Evolutionary conservation across 257 asterid species (phyloP), one percentile per base, ranked within the genome.

Genomic region (Handroanthus guayacan): DNA sequence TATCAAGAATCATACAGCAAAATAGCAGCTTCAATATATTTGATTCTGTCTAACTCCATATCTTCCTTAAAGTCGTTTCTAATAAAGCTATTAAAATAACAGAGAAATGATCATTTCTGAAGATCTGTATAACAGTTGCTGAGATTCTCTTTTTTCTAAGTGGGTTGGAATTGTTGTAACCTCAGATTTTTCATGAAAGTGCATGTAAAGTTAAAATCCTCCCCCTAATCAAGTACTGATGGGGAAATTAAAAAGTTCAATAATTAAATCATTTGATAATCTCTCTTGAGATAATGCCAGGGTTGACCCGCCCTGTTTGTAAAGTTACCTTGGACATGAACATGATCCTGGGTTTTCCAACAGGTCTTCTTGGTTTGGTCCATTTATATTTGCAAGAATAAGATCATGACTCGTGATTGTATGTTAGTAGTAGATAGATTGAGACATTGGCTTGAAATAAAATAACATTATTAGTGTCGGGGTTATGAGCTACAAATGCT

Each of bases 121-220:
- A 80, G 84, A 84, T 81, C 78, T 75, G 36, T 62, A 16, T 8
- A 62, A 81, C 74, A 69, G 78, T 75, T 78, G 66, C 18, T 31
- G 25, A 84, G 82, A 80, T 84, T 75, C 87, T 84, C 80, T 63
- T 52, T 63, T 52, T 79, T 72, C 47, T 37, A 71, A 71, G 83
- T 81, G 87, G 80, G 37, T 13, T 64, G 43, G 12, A 62, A 75
- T 79, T 67, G 62, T 84, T 61, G 68, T 36, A 47, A 31, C 48
- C 69, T 69, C 72, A 69, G 51, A 64, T 71, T 72, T 71, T 71
- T 51, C 47, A 36, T 70, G 71, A 54, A 67, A 70, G 77, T 57
- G 60, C 54, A 57, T 18, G 31, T 62, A 71, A 67, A 67, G 67
- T 37, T 60, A 60, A 79, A 48, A 54, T 52, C 70, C 14, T 54